Conservation (phyloP, 1,284 basidiomycete genomes). For the Pseudozyma tsukubaensis region DNA sequence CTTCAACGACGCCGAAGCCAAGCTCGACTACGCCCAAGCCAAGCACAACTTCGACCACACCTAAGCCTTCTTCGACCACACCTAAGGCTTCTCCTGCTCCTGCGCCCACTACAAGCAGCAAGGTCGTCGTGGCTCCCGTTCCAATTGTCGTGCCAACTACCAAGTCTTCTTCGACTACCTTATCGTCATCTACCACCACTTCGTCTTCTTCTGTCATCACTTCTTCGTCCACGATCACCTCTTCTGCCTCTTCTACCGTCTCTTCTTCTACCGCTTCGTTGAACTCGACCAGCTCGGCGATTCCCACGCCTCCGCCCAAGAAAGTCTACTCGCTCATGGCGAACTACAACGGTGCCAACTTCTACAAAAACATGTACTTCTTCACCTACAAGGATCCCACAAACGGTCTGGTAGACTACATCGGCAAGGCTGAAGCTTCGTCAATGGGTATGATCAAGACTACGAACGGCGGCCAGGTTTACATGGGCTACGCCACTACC, state of each 20-base stretch:
- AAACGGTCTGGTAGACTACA: slow-evolving; percentile 49
- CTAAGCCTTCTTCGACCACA: slow-evolving; percentile 2
- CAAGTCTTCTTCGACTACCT: slow-evolving; percentile 7
- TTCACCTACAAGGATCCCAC: slow-evolving; percentile 57
- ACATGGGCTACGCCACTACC: slow-evolving; percentile 55
- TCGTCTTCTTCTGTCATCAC: slow-evolving; percentile 1
- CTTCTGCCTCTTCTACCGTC: slow-evolving; percentile 1
- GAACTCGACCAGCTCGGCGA: slow-evolving; percentile 18
- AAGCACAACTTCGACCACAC: slow-evolving; percentile 9
- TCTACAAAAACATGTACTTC: slow-evolving; percentile 59
- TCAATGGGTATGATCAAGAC: slow-evolving; percentile 41
- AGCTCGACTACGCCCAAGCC: slow-evolving; percentile 4
- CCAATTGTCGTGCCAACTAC: background rate
- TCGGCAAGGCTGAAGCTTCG: slow-evolving; percentile 29
- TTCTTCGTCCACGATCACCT: background rate
- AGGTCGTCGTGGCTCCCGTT: slow-evolving; percentile 2
- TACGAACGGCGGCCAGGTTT: slow-evolving; percentile 32
- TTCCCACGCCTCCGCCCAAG: slow-evolving; percentile 31
- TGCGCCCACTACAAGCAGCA: slow-evolving; percentile 1
- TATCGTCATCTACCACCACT: slow-evolving; percentile 1
- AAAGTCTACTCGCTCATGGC: slow-evolving; percentile 42
- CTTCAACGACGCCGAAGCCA: slow-evolving; percentile 2
- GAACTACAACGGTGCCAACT: slow-evolving; percentile 47
- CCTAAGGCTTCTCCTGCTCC: background rate
- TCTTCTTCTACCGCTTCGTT: slow-evolving; percentile 15